Conservation (phyloP, 176 grass and related monocot genomes). For the Oryza meridionalis region DNA sequence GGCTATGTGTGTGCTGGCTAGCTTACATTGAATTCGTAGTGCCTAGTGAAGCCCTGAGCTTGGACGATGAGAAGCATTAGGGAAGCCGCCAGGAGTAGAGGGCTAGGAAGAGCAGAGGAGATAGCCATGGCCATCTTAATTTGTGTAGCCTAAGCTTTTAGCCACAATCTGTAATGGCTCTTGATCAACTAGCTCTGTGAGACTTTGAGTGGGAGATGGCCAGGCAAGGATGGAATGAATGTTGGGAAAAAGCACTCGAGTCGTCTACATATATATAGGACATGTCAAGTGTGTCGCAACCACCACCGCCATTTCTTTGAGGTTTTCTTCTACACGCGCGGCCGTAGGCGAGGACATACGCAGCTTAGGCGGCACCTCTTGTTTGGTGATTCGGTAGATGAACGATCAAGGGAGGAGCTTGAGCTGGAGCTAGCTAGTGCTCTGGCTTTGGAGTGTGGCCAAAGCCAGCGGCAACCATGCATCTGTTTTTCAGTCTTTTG, state of each 20-base stretch:
- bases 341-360: constrained; percentile 1
- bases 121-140: constrained; percentile 33
- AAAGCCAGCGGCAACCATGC: constrained; percentile 54
- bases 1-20: background rate
- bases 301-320: constrained; percentile 50
- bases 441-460: constrained; percentile 63
- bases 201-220: background rate
- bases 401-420: constrained; percentile 49
- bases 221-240: constrained; percentile 11
- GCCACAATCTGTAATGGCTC: background rate
- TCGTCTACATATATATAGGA: constrained; percentile 43
- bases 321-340: background rate
- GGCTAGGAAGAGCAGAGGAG: constrained; percentile 36
- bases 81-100: constrained; percentile 46
- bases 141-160: background rate
- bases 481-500: constrained; percentile 30
- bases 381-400: constrained; percentile 69
- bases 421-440: constrained; percentile 40
- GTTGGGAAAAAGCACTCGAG: constrained; percentile 18
- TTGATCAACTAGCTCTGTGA: constrained; percentile 6
- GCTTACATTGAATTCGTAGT: constrained; percentile 72
- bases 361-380: constrained; percentile 48
- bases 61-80: constrained; percentile 38
- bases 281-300: constrained; percentile 20
- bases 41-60: constrained; percentile 57